Base-by-base conservation (phyloP, 352 stramenopile genomes). In the Globisporangium megalacanthum region DNA sequence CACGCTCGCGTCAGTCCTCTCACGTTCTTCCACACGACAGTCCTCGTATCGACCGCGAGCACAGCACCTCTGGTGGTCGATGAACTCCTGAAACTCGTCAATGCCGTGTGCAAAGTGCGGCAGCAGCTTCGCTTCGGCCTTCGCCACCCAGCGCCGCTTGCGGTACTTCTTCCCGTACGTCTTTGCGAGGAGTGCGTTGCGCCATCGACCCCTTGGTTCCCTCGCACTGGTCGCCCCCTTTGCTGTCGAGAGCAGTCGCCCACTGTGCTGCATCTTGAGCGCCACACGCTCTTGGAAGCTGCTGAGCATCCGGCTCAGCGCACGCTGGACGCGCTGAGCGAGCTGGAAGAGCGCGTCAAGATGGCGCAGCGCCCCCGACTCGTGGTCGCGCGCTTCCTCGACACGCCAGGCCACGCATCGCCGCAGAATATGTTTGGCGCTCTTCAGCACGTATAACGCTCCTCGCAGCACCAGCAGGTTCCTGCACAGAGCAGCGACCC, bases 251-350 rank as follows among this genome's bases (percentile, higher is more conserved):
- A 64, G 8, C 4, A 64, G 19, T 0, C 51, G 36, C 7, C 51
- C 35, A 58, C 70, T 69, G 31, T 49, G 56, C 57, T 92, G 82
- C 72, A 92, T 86, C 56, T 87, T 88, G 25, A 92, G 39, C 46
- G 84, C 55, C 0, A 89, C 69, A 11, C 75, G 69, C 44, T 92
- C 79, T 49, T 89, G 77, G 41, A 86, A 92, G 6, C 65, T 72
- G 8, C 50, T 54, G n/a, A 69, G 62, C 14, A 83, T 65, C 0
- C 36, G 47, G 20, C 83, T 69, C 67, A 89, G 77, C 4, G 66
- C 66, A 7, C 29, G 2, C 4, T 71, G 51, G 47, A 88, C 60
- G n/a, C 46, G 50, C 39, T 75, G 48, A 3, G 63, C 62, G 13
- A 54, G 58, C 48, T 71, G 64, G 33, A 92, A 70, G 10, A 89